Conservation (phyloP, 1,284 basidiomycete genomes). For the Papiliotrema laurentii region DNA sequence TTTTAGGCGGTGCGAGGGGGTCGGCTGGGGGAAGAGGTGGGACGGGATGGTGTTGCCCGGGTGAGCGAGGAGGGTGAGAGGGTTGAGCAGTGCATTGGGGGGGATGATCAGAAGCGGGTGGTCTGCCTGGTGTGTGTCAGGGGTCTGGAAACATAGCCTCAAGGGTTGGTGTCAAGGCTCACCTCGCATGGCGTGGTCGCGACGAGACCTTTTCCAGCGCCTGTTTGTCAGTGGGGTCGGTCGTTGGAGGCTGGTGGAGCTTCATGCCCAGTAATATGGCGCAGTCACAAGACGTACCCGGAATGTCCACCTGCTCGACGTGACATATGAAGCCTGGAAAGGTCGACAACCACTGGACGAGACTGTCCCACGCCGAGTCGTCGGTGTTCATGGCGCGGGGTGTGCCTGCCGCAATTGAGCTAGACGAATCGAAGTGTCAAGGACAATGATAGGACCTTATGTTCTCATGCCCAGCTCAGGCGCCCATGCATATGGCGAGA, state of each 20-base stretch:
- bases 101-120: slow-evolving; percentile 64
- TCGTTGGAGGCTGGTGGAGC: background rate
- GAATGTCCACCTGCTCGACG: background rate
- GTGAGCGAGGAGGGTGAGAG: slow-evolving; percentile 54
- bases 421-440: no score
- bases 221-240: slow-evolving; percentile 40
- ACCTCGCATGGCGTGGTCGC: slow-evolving; percentile 54
- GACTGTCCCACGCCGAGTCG: background rate
- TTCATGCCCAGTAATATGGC: no score
- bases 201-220: slow-evolving; percentile 67
- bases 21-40: slow-evolving; percentile 27
- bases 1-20: slow-evolving; percentile 2
- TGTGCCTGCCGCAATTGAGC: no score
- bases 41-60: slow-evolving; percentile 26
- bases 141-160: no score
- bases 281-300: background rate
- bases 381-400: no score
- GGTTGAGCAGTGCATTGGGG: slow-evolving; percentile 63
- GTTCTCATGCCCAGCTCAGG: no score
- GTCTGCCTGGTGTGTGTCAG: slow-evolving; percentile 52
- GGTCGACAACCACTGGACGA: background rate
- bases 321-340: background rate
- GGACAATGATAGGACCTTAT: no score
- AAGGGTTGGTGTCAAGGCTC: slow-evolving; percentile 12
- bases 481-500: no score